Evolutionary conservation across 2,329 filamentous ascomycete species (phyloP), one percentile per base, ranked within the genome.

Genomic region (Pseudogymnoascus sp.): DNA sequence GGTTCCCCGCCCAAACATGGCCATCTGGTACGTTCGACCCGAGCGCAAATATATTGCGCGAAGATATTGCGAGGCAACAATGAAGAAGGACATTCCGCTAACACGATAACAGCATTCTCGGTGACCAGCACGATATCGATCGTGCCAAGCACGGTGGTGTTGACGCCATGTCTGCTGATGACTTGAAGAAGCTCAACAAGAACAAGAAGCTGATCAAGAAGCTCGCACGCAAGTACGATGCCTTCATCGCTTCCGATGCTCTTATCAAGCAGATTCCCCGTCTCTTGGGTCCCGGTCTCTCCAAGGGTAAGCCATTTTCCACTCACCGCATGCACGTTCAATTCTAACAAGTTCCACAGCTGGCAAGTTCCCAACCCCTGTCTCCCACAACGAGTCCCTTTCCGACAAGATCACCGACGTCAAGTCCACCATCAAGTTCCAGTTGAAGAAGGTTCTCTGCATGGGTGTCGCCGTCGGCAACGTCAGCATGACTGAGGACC

Each of bases 151-250:
- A 99, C 85, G 90, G 91, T 75, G 93, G 91, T 78, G 86, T 97
- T 72, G 94, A 99, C 77, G 91, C 93, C 82, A 97, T 97, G 94
- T 96, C 90, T 74, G 81, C 90, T 70, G 94, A 99, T 74, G 94
- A 99, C 81, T 82, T 99, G 82, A 99, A 99, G 90, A 99, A 99
- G 89, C 91, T 99, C 72, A 99, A 99, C 89, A 99, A 99, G 91
- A 99, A 99, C 91, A 97, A 99, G 90, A 99, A 99, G 89, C 88
- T 97, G 75, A 97, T 99, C 88, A 99, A 99, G 91, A 99, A 99
- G 89, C 90, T 99, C 70, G 94, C 94, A 68, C 91, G 92, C 87
- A 99, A 99, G 86, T 97, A 99, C 88, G 94, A 99, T 80, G 94
- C 94, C 72, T 99, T 99, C 83, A 81, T 99, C 77, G 89, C 94